Evolutionary conservation across 495 filamentous ascomycete species (phyloP).

Genomic region (Penicillium cataractarum): DNA sequence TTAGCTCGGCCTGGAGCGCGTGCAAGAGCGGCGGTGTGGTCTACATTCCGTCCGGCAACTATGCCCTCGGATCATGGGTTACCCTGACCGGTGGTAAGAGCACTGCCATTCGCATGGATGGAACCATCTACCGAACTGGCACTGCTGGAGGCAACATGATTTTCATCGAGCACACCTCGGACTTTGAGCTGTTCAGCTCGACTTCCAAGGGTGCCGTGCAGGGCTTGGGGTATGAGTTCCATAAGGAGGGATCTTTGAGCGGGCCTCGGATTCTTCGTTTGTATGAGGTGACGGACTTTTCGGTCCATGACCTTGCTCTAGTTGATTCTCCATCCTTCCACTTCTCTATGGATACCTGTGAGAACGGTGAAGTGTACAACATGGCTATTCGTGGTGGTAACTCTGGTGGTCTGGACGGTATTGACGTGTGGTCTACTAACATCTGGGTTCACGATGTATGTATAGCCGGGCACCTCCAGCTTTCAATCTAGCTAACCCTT

Average conservation of each 20-base stretch:
- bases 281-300: slow-evolving; percentile 47
- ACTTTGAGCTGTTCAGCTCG: slow-evolving; percentile 56
- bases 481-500: not conserved
- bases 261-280: slow-evolving; percentile 46
- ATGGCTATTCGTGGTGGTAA: slow-evolving; percentile 57
- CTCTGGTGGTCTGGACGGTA: slow-evolving; percentile 52
- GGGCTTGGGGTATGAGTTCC: slow-evolving; percentile 53
- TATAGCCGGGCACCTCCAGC: not conserved
- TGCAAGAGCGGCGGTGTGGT: slow-evolving; percentile 45
- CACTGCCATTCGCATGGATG: slow-evolving; percentile 53
- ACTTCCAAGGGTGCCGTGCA: slow-evolving; percentile 54
- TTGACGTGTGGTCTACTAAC: slow-evolving; percentile 55
- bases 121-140: slow-evolving; percentile 50
- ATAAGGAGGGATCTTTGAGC: slow-evolving; percentile 24
- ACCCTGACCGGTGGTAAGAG: slow-evolving; percentile 40
- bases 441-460: slow-evolving; percentile 56
- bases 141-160: slow-evolving; percentile 55
- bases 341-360: slow-evolving; percentile 49
- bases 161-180: slow-evolving; percentile 46
- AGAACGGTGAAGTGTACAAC: slow-evolving; percentile 55
- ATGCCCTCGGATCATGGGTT: slow-evolving; percentile 40
- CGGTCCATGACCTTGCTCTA: slow-evolving; percentile 53
- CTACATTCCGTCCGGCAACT: slow-evolving; percentile 41
- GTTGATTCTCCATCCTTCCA: slow-evolving; percentile 58
- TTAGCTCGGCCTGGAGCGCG: slow-evolving; percentile 50